Evolutionary conservation across 805 yeast species (phyloP), one percentile per base, ranked within the genome.

Genomic region (Kuraishia capsulata): DNA sequence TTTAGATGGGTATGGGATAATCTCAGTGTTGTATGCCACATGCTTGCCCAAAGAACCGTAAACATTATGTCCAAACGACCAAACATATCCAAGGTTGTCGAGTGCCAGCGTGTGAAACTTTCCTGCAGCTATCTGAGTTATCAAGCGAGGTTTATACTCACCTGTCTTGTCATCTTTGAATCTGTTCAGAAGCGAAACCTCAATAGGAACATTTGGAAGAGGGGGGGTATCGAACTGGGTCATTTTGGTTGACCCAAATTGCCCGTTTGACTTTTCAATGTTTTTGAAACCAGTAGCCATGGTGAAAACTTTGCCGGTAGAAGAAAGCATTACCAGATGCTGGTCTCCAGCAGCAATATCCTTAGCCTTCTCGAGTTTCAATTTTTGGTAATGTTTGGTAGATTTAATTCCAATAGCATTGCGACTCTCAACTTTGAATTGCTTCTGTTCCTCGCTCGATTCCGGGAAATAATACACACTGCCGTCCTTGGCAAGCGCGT

Each of bases 31-130:
- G 52, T 76, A 76, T 18, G 72, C 65, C 35, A 82, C 78, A 5
- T 77, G 76, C 35, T 75, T 66, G 9, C 90, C 96, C 39, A 90
- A 65, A 51, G 92, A 90, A n/a, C 97, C 97, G 55, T 62, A 76
- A 3, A 74, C 66, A 55, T 90, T 90, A 41, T 74, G 73, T 19
- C 98, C 98, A 75, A 92, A 89, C 2, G 87, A 72, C 75, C 81
- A 83, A n/a, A 87, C 62, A 38, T 67, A 65, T 6, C 90, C 92
- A n/a, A 64, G 51, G 2, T 64, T 49, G 48, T 85, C 90, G n/a
- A 73, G 54, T 5, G 78, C 90, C 25, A 88, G 54, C 3, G 88
- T 74, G 58, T 87, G 95, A 54, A 65, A 67, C 36, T 69, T 66
- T 8, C 97, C 97, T 42, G 84, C 65, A 1, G 92, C 85, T 31